A percentile compares a stretch with the other conserved stretches of the same genome.
These are phyloP conservation scores for Platanus orientalis DNA, from an alignment of 164 flowering plant genomes.

Conservation along the genomic window DNA sequence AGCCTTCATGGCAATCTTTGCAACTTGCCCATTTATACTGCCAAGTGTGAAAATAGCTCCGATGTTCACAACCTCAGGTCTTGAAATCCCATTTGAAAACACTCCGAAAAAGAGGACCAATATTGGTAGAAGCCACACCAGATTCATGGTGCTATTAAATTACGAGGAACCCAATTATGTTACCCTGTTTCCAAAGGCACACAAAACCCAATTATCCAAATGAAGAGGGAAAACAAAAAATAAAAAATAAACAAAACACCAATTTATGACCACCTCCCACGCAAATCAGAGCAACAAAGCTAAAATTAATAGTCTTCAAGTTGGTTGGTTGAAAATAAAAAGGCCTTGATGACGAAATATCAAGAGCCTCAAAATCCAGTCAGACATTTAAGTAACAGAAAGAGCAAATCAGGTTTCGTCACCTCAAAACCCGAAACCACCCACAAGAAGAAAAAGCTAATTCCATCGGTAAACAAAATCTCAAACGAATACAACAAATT, in stretches of 20 bases:
- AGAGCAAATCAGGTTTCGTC: too few species aligned
- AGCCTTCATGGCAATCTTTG: slow-evolving; percentile 61
- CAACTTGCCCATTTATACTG: slow-evolving; percentile 48
- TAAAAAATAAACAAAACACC: neutral
- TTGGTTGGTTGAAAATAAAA: too few species aligned
- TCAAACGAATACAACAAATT: neutral
- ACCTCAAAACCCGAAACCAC: too few species aligned
- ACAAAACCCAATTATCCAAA: neutral
- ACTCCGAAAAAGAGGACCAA: slow-evolving; percentile 10
- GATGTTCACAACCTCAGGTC: slow-evolving; percentile 35
- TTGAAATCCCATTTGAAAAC: slow-evolving; percentile 14
- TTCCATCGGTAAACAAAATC: too few species aligned
- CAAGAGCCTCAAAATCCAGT: neutral
- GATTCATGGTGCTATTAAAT: slow-evolving; percentile 10
- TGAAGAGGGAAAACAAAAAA: neutral
- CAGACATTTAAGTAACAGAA: too few species aligned
- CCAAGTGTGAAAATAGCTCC: slow-evolving; percentile 57
- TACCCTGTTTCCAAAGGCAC: neutral
- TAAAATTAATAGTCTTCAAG: too few species aligned
- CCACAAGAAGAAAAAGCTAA: too few species aligned
- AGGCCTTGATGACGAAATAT: too few species aligned
- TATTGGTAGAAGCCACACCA: slow-evolving; percentile 11
- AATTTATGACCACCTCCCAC: neutral
- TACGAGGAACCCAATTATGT: neutral
- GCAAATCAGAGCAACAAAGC: neutral